Evolutionary conservation across 2,329 filamentous ascomycete species (phyloP).

Genomic region (Metarhizium robertsii): DNA sequence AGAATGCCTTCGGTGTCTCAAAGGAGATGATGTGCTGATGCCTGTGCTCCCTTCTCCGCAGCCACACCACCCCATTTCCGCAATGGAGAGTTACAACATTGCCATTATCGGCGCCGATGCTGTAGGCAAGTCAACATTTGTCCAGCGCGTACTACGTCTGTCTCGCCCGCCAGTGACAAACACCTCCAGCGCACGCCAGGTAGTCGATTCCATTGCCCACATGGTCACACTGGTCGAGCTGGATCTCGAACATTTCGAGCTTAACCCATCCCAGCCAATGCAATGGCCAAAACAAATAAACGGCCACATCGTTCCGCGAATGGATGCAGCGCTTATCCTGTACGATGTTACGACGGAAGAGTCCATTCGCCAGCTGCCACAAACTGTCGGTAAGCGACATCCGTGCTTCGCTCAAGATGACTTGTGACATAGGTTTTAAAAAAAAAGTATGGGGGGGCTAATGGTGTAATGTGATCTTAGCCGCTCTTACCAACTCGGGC

Average conservation of each 20-base stretch:
- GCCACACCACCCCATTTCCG: slow-evolving; percentile 20
- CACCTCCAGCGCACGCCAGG: slow-evolving; percentile 46
- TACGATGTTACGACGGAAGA: slow-evolving; percentile 79
- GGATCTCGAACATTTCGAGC: slow-evolving; percentile 55
- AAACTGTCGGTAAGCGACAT: slow-evolving; percentile 56
- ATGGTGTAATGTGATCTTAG: slow-evolving; percentile 32
- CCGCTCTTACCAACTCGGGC: slow-evolving; percentile 60
- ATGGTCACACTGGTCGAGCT: slow-evolving; percentile 56
- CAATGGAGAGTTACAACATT: slow-evolving; percentile 54
- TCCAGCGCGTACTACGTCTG: slow-evolving; percentile 52
- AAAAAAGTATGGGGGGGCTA: neutral
- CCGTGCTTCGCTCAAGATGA: slow-evolving; percentile 1
- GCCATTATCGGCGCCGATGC: slow-evolving; percentile 57
- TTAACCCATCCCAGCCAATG: slow-evolving; percentile 46
- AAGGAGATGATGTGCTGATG: slow-evolving; percentile 5
- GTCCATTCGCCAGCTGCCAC: slow-evolving; percentile 64
- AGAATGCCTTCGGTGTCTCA: slow-evolving; percentile 1
- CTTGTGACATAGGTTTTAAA: neutral
- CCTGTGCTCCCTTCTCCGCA: slow-evolving; percentile 9
- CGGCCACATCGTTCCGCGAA: slow-evolving; percentile 60
- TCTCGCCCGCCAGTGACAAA: slow-evolving; percentile 42
- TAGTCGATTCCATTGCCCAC: slow-evolving; percentile 48
- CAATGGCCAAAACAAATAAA: slow-evolving; percentile 60
- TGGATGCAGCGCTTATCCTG: slow-evolving; percentile 77
- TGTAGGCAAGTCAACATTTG: slow-evolving; percentile 60